Conservation (phyloP, 2,329 filamentous ascomycete genomes). For the Eurotiales sp. region DNA sequence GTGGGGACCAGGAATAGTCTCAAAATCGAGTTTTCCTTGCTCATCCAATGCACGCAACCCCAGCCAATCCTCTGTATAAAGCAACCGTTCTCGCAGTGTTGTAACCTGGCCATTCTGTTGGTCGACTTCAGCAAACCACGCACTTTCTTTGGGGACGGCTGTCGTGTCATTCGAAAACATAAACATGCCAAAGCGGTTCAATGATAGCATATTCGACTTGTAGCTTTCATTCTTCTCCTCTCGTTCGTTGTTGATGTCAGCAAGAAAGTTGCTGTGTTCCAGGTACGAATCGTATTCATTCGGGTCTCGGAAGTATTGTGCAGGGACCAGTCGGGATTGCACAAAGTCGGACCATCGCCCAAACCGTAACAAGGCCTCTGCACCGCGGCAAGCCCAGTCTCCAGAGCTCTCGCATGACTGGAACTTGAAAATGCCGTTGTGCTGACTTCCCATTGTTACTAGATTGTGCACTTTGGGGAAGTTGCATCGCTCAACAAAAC, state of each 20-base stretch:
- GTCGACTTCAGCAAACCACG: slow-evolving; percentile 89
- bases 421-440: slow-evolving; percentile 88
- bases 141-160: slow-evolving; percentile 83
- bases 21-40: slow-evolving; percentile 74
- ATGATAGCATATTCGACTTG: slow-evolving; percentile 60
- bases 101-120: slow-evolving; percentile 59
- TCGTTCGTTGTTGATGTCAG: slow-evolving; percentile 95
- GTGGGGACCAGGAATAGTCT: slow-evolving; percentile 69
- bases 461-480: slow-evolving; percentile 69
- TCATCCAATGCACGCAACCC: slow-evolving; percentile 75
- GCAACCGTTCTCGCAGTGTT: slow-evolving; percentile 61
- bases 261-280: slow-evolving; percentile 78
- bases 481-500: slow-evolving; percentile 84
- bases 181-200: slow-evolving; percentile 84
- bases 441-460: slow-evolving; percentile 85
- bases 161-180: slow-evolving; percentile 83
- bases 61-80: slow-evolving; percentile 93
- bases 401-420: slow-evolving; percentile 60
- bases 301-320: slow-evolving; percentile 86
- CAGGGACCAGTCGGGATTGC: slow-evolving; percentile 78
- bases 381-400: slow-evolving; percentile 78
- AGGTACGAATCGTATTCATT: slow-evolving; percentile 69
- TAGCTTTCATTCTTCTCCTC: slow-evolving; percentile 69
- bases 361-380: slow-evolving; percentile 70
- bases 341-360: slow-evolving; percentile 79